phyloP scores from a whole-genome alignment of 73 alveolate species.

The Paraurostyla sp. region DNA sequence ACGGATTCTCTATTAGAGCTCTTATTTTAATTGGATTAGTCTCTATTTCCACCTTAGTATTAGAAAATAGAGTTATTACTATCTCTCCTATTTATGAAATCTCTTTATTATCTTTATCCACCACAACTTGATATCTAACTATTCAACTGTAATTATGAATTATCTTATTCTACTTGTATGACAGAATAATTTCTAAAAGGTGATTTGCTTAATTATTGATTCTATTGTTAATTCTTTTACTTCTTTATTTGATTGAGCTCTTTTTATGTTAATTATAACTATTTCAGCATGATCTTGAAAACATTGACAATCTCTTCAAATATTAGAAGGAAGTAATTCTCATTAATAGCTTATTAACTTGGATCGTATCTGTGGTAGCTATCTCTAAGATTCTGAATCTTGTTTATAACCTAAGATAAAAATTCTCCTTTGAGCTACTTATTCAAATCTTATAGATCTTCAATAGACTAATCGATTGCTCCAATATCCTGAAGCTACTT shows the following conservation, averaged over 20 bases:
- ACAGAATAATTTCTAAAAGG: not conserved
- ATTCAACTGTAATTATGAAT: not conserved
- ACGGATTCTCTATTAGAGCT: too few relatives aligned
- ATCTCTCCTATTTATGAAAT: too few relatives aligned
- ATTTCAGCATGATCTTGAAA: not conserved
- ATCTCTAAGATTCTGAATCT: not conserved
- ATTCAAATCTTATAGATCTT: not conserved
- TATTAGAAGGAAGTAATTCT: not conserved
- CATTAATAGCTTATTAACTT: not conserved
- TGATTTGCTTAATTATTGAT: not conserved
- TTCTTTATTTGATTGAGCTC: not conserved
- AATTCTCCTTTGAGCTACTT: slow-evolving; percentile 38
- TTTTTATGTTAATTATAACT: not conserved
- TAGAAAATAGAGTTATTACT: too few relatives aligned
- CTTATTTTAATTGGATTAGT: too few relatives aligned
- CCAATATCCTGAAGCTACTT: not conserved
- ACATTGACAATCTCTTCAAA: not conserved
- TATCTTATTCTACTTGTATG: not conserved
- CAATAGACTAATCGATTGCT: slow-evolving; percentile 1
- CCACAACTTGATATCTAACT: not conserved
- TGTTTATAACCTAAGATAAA: not conserved
- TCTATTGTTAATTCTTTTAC: not conserved
- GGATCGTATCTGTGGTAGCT: not conserved
- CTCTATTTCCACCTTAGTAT: too few relatives aligned
- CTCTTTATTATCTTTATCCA: not conserved